A percentile compares a stretch with the other conserved stretches of the same genome.
These are phyloP conservation scores for Isochrysis galbana DNA, from an alignment of 78 protist genomes.

Conservation along the genomic window DNA sequence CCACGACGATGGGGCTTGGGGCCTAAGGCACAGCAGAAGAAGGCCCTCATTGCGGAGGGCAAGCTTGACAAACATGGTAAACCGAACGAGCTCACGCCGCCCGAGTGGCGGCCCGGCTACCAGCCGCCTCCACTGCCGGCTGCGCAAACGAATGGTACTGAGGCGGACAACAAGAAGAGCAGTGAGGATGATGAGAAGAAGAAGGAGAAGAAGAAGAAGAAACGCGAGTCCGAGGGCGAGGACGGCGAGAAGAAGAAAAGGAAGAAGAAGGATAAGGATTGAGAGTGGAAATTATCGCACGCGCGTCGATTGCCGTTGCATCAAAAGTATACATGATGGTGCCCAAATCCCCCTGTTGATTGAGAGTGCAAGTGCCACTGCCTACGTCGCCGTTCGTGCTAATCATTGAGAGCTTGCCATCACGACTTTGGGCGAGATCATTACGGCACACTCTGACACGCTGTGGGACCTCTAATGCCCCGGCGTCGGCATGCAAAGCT, in stretches of 20 bases:
- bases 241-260: not conserved
- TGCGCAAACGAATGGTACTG: not conserved
- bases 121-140: too few relatives aligned
- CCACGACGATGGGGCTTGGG: slow-evolving; percentile 99
- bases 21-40: slow-evolving; percentile 87
- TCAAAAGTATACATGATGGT: too few relatives aligned
- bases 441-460: too few relatives aligned
- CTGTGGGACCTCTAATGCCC: too few relatives aligned
- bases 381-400: too few relatives aligned
- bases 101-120: slow-evolving; percentile 69
- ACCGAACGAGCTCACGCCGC: slow-evolving; percentile 95
- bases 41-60: slow-evolving; percentile 92
- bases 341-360: too few relatives aligned
- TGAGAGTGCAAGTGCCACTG: too few relatives aligned
- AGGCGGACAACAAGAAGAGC: slow-evolving; percentile 31
- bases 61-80: slow-evolving; percentile 96
- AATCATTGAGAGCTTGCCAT: too few relatives aligned
- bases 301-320: too few relatives aligned
- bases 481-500: too few relatives aligned
- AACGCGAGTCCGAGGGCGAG: not conserved
- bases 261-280: slow-evolving; percentile 24
- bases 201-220: slow-evolving; percentile 32
- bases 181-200: slow-evolving; percentile 43
- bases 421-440: too few relatives aligned
- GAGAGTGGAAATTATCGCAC: too few relatives aligned